Evolutionary conservation across 2,329 filamentous ascomycete genomes (phyloP).

Genomic region (Sporothrix brunneoviolacea): DNA sequence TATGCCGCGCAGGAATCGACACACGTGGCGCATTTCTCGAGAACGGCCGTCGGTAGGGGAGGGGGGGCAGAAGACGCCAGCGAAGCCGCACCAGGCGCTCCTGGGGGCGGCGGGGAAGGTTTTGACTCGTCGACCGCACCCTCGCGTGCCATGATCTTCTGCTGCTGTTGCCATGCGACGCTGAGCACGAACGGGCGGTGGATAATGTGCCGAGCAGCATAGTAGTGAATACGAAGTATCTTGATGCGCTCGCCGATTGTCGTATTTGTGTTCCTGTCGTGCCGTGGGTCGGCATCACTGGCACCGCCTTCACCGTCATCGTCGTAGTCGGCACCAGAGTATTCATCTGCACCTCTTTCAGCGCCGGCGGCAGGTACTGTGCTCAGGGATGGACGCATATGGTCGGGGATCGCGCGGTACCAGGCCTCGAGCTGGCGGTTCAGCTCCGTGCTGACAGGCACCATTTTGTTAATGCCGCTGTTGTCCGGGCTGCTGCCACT

Average conservation of each 20-base stretch:
- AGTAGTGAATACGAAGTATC: conserved; percentile 66
- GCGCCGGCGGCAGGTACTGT: too few relatives aligned
- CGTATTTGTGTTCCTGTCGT: not conserved
- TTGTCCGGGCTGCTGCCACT: conserved; percentile 8
- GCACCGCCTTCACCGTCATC: conserved; percentile 41
- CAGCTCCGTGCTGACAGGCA: conserved; percentile 30
- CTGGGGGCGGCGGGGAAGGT: too few relatives aligned
- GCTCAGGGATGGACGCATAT: conserved; percentile 43
- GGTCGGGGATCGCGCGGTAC: conserved; percentile 31
- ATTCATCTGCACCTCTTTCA: too few relatives aligned
- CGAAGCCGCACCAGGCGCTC: too few relatives aligned
- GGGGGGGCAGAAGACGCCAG: too few relatives aligned
- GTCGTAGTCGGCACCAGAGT: not conserved
- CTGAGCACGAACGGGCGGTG: conserved; percentile 51
- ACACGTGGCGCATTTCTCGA: conserved; percentile 30
- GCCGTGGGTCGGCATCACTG: not conserved
- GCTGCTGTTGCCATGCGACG: conserved; percentile 17
- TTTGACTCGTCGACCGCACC: too few relatives aligned
- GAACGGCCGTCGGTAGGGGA: conserved; percentile 19
- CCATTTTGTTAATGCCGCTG: conserved; percentile 24
- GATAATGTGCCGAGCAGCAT: conserved; percentile 63
- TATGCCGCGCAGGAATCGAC: conserved; percentile 31
- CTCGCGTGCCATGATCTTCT: not conserved
- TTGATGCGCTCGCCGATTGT: conserved; percentile 49
- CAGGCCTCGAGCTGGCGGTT: conserved; percentile 33